Base-by-base conservation (phyloP, 2,329 filamentous ascomycete species). In the Biscogniauxia sp. region DNA sequence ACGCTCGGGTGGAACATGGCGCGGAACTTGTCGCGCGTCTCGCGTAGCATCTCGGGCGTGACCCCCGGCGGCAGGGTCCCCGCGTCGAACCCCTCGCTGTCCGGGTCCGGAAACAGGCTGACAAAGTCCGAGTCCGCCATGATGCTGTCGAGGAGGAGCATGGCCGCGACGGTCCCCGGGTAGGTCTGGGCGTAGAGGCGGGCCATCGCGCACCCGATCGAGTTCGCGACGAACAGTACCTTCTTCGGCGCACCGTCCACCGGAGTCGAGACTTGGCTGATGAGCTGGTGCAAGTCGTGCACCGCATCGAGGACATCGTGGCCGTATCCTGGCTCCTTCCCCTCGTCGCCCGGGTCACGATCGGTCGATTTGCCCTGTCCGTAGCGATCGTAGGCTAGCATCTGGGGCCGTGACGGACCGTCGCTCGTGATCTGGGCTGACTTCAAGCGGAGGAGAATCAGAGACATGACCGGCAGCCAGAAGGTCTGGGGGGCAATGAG, bases 311-410 rank as follows among this genome's bases (percentile, higher is more conserved):
- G 70, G 6, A 76, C 72, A 63, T 84, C 80, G 63, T 86, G 83
- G 5, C 77, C 80, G 58, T 84, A 75, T 15, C 78, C 81, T 59
- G 83, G 73, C 50, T 77, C 76, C 2, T 68, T 61, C 0, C 75
- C 64, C 25, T 65, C 78, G 54, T 85, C 82, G 2, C 72, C 69
- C n/a, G 83, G 81, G 54, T 79, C 77, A 69, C 79, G 66, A 74
- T 79, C 72, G 54, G 58, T 56, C 56, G 71, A 74, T 20, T 73
- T 71, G 9, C 83, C 84, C 69, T 87, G 84, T 8, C 84, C 84
- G 64, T 80, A 86, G 51, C 84, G 82, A 70, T 87, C 84, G 63
- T 86, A 87, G 52, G 79, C 79, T 3, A 87, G 73, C 19, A 86
- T 69, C 51, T 68, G 64, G n/a, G 66, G 66, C n/a, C 53, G 15